phyloP scores from a whole-genome alignment of 257 asterid species.

The Paraleonurus japonicus region DNA sequence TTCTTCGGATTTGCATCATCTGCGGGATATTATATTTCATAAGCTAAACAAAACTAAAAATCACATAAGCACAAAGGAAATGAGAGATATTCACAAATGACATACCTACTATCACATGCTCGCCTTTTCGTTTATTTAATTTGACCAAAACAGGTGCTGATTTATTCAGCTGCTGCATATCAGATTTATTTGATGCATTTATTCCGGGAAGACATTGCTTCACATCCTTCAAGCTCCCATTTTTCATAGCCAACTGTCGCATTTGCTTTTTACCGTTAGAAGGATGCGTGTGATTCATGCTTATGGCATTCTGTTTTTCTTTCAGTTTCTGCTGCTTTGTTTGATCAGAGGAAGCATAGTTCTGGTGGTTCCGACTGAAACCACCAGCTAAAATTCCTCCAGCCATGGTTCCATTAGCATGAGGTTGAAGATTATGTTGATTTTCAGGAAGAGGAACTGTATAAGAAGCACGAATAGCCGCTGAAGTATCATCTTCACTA shows the following conservation, averaged over 20 bases:
- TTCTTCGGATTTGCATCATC: conserved; percentile 58
- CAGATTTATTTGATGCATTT: conserved; percentile 32
- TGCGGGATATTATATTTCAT: conserved; percentile 39
- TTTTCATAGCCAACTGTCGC: conserved; percentile 39
- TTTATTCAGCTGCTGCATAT: conserved; percentile 37
- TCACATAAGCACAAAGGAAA: conserved; percentile 25
- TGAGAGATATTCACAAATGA: conserved; percentile 19
- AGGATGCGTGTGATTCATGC: conserved; percentile 30
- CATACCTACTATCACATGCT: conserved; percentile 57
- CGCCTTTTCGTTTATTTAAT: conserved; percentile 45
- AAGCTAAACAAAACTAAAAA: conserved; percentile 26
- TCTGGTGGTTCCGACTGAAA: conserved; percentile 31
- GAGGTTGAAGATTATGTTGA: conserved; percentile 40
- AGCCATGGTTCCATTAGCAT: conserved; percentile 35
- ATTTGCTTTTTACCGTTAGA: conserved; percentile 32
- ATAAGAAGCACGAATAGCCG: conserved; percentile 51
- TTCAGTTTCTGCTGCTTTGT: conserved; percentile 58
- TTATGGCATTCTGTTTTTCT: conserved; percentile 31
- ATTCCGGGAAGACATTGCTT: conserved; percentile 45
- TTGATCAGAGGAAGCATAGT: conserved; percentile 35
- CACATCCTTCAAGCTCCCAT: conserved; percentile 44
- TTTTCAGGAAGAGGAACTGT: conserved; percentile 48
- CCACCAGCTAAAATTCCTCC: conserved; percentile 44
- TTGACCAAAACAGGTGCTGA: conserved; percentile 33
- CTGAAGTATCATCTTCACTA: conserved; percentile 70